A percentile compares a stretch with the other conserved stretches of the same genome.
Evolutionary conservation across 2,329 filamentous ascomycete genomes (phyloP).

Genomic region (Elsinoe necatrix): DNA sequence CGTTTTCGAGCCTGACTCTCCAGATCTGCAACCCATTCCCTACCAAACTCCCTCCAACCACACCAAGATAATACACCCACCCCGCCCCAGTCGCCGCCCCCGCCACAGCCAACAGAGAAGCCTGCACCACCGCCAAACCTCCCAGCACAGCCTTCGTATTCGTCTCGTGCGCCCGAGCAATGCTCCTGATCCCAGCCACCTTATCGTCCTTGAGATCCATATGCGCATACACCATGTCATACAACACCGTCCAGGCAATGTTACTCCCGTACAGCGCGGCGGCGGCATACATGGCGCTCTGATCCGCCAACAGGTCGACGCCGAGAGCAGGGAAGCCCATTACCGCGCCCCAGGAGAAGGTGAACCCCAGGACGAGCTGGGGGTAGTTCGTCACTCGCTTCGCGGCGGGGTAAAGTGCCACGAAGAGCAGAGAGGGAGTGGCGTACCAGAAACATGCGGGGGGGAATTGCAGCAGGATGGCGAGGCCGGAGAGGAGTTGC

Average conservation of each 20-base stretch:
- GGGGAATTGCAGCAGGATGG: slow-evolving; percentile 68
- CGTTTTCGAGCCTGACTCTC: slow-evolving; percentile 48
- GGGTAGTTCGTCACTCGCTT: slow-evolving; percentile 85
- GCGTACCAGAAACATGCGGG: slow-evolving; percentile 66
- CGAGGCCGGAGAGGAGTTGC: slow-evolving; percentile 66
- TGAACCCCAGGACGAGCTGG: slow-evolving; percentile 71
- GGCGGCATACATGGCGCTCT: slow-evolving; percentile 56
- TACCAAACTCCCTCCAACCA: slow-evolving; percentile 48
- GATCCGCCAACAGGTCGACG: slow-evolving; percentile 59
- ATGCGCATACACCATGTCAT: slow-evolving; percentile 90
- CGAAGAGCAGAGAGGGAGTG: slow-evolving; percentile 64
- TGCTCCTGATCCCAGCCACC: slow-evolving; percentile 82
- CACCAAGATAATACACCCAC: slow-evolving; percentile 50
- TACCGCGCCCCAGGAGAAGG: slow-evolving; percentile 82
- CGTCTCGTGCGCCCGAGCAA: slow-evolving; percentile 68
- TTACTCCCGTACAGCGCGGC: slow-evolving; percentile 67
- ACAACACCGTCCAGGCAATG: slow-evolving; percentile 76
- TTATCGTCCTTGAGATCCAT: slow-evolving; percentile 83
- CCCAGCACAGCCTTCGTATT: slow-evolving; percentile 69
- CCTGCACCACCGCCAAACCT: slow-evolving; percentile 60
- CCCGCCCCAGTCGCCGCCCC: slow-evolving; percentile 55
- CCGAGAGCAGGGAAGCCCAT: slow-evolving; percentile 82
- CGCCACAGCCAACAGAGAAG: slow-evolving; percentile 60
- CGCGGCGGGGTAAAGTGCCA: slow-evolving; percentile 69
- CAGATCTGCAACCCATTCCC: slow-evolving; percentile 52